Evolutionary conservation across 257 asterid species (phyloP), one percentile per base, ranked within the genome.

Genomic region (Solanum chiquidenum): DNA sequence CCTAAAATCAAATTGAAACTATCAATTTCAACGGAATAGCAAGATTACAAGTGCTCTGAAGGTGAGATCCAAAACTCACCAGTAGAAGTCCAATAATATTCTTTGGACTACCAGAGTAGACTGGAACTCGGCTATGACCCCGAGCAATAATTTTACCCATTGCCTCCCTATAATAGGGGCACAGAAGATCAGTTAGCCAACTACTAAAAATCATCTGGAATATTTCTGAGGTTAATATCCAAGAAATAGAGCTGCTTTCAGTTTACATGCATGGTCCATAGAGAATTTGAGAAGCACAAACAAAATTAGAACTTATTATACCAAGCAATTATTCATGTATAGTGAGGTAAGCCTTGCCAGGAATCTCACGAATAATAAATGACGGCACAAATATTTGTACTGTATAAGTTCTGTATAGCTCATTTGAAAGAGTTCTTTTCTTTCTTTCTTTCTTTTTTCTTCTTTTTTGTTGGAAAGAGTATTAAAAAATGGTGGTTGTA

Each of bases 111-210:
- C 98, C 99, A 42, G 95, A 90, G 90, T 93, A 95, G 86, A 96
- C 98, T 85, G 97, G 98, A 89, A 96, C 96, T 89, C 99, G 94
- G 88, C 99, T 96, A 86, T 96, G 98, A 84, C 99, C 98, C 55
- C 98, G 95, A 86, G 98, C 96, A 86, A 96, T 92, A 86, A 96
- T 85, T 92, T 94, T 95, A 69, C 98, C 96, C 94, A 95, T 93
- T 83, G 96, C 99, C 89, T 96, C 99, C 98, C 99, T 95, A 90
- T 88, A 83, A 86, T 73, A 80, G 87, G 83, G 34, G 58, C 52
- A 75, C 75, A 49, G 18, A 37, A 5, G 83, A 38, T 75, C 34
- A 4, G 8, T 74, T 37, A 75, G 83, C 7, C 55, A 75, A 75
- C 83, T 23, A 5, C 55, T 37, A 75, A 20, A 75, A 11, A 11